Base-by-base conservation (phyloP, 768 basidiomycete genomes). In the Boletus coccyginus region DNA sequence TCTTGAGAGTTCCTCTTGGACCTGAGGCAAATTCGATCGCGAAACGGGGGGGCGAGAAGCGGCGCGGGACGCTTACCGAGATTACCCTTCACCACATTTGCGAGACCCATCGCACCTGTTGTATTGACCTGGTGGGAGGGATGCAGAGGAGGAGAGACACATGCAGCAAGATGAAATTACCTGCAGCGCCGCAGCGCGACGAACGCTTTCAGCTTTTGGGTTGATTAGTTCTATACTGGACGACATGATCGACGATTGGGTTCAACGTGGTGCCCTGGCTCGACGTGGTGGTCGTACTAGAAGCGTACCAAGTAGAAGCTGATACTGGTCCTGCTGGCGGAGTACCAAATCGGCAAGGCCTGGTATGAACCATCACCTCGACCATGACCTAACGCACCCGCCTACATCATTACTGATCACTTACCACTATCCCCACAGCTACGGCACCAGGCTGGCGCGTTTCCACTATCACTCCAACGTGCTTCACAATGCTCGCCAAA, bases 1-100 rank as follows among this genome's bases (percentile, higher is more conserved):
- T 98, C 80, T 99, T 99, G 63, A 98, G 82, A 0, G 97, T 98
- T 56, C 97, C 97, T 74, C 96, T 80, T 19, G 97, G 97, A 45
- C 96, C 95, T 96, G 60, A 49, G 50, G 39, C 42, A 62, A 48
- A 49, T 56, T 60, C 58, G 69, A 72, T 73, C 72, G 46, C 58
- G 46, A 43, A 49, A 52, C 48, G 42, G 47, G 52, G 50, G 35
- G 54, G 54, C 36, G 49, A 57, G 56, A 57, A 57, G 52, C 47
- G 54, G 59, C 52, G 54, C 50, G 59, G 31, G 55, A 72, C 75
- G 65, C 63, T 72, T 73, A 96, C 96, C 95, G 61, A 99, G 81
- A 77, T 99, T 98, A 68, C 90, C 86, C 80, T 94, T 96, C 64
- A 99, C 97, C 58, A 99, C 96, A 72, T 84, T 90, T 43, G 97